Evolutionary conservation across 306 rosid species (phyloP), one percentile per base, ranked within the genome.

Genomic region (Astragalus membranaceus): DNA sequence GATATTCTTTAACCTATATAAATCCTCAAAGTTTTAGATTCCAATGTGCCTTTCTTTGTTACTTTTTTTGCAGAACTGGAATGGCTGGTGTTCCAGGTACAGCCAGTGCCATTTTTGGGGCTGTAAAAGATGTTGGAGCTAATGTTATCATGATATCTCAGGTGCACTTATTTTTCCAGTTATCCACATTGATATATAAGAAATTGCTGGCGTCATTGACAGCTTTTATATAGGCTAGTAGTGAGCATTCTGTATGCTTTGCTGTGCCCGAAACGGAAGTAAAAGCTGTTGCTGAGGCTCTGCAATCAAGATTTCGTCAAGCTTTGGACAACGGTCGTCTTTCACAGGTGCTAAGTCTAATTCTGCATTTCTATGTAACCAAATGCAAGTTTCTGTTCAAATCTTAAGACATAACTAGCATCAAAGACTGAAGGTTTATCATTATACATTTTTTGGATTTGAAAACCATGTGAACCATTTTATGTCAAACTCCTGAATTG

Each of bases 41-140:
- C 47, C 52, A 46, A 71, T 59, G 29, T 47, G 53, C 64, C 69
- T 65, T 63, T 48, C 59, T 70, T 8, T 75, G 32, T 64, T 77
- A 58, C 46, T 64, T 77, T 47, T 78, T 81, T 65, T 57, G 58
- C 86, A 94, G 99, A 74, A 91, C 99, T 77, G 99, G 99, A 58
- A 91, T 94, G 99, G 99, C 99, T 54, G 99, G 99, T 81, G 97
- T 94, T 77, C 99, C 99, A 57, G 99, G 99, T 78, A 94, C 99
- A 29, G 96, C 99, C 43, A 78, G 89, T 78, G 80, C 86, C 71
- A 94, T 94, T 74, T 94, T 94, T 86, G 81, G 84, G 64, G 92
- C 88, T 5, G 99, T 91, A 65, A 94, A 94, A 77, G 96, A 91
- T 79, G 99, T 94, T 69, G 99, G 99, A 80, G 99, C 99, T 60